Evolutionary conservation across 768 basidiomycete genomes (phyloP).

Genomic region (Tylopilus sp.): DNA sequence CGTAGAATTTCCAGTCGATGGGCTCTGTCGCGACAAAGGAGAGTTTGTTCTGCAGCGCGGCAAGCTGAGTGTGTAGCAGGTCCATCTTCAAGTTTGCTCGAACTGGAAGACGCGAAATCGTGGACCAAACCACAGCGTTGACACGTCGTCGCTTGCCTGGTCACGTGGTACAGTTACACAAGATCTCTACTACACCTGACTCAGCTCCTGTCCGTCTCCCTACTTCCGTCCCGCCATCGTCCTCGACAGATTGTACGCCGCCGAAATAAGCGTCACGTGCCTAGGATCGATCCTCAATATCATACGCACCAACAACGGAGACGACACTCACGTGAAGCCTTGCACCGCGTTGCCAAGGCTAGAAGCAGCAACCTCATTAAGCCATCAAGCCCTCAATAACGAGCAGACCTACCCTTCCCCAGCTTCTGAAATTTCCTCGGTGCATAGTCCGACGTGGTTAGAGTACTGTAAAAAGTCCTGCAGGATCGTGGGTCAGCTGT

Average conservation of each 20-base stretch:
- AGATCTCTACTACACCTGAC: neutral
- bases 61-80: conserved; percentile 55
- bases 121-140: neutral
- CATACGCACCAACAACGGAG: neutral
- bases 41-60: conserved; percentile 54
- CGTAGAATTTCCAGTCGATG: conserved; percentile 79
- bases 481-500: neutral
- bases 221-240: conserved; percentile 35
- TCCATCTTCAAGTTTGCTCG: conserved; percentile 42
- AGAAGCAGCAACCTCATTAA: neutral
- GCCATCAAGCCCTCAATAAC: neutral
- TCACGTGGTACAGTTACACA: conserved; percentile 11
- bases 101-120: neutral
- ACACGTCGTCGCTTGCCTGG: conserved; percentile 7
- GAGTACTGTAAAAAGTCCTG: conserved; percentile 74
- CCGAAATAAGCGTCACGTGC: conserved; percentile 82
- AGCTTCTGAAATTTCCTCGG: conserved; percentile 80
- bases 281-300: conserved; percentile 32
- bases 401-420: conserved; percentile 70
- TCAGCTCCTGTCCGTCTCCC: neutral
- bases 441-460: conserved; percentile 86
- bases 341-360: conserved; percentile 87
- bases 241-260: conserved; percentile 78
- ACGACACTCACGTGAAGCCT: conserved; percentile 72
- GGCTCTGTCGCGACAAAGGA: conserved; percentile 70